These are phyloP conservation scores for Penicillium salamii DNA, from an alignment of 495 filamentous ascomycete genomes.

Conservation along the genomic window DNA sequence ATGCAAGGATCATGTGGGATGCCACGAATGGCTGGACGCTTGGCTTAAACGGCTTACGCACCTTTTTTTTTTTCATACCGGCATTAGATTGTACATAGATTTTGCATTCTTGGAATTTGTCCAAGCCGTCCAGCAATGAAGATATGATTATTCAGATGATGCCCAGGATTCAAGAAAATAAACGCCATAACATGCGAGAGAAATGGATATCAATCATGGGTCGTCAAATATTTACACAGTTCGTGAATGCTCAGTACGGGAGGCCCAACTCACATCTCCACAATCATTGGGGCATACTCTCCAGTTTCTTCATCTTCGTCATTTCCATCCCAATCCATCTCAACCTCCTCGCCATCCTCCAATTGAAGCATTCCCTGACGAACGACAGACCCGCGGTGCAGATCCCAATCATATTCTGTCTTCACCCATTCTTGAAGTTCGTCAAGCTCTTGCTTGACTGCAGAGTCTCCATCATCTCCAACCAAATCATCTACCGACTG, in stretches of 20 bases:
- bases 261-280: constrained; percentile 51
- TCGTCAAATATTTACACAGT: neutral
- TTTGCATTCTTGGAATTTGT: constrained; percentile 4
- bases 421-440: constrained; percentile 56
- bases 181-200: neutral
- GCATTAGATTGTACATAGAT: constrained; percentile 6
- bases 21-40: neutral
- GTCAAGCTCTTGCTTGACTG: constrained; percentile 51
- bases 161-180: neutral
- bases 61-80: neutral
- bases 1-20: neutral
- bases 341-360: constrained; percentile 75
- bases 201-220: neutral
- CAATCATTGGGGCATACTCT: constrained; percentile 81
- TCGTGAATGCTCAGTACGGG: neutral
- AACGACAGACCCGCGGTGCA: constrained; percentile 53
- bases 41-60: no score
- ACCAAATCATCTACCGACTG: constrained; percentile 42
- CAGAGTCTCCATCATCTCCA: constrained; percentile 23
- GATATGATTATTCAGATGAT: neutral
- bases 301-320: constrained; percentile 83
- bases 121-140: neutral
- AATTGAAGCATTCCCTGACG: constrained; percentile 64
- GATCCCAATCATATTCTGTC: constrained; percentile 62
- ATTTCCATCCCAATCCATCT: constrained; percentile 70